phyloP scores from a whole-genome alignment of 176 grass and related monocot species.

The Aegilops speltoides region DNA sequence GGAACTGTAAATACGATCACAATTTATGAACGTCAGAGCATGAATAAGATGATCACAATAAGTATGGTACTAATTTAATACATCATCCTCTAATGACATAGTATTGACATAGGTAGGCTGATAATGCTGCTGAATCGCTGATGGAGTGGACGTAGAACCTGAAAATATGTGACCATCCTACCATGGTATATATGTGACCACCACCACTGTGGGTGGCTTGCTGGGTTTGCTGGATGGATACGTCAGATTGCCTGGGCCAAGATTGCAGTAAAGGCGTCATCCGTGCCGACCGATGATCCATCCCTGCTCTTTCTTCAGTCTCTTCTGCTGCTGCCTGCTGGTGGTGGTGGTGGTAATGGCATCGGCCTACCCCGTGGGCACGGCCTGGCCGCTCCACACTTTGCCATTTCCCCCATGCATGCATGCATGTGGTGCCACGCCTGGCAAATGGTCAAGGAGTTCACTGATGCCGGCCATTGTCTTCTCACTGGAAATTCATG shows the following conservation, averaged over 20 bases:
- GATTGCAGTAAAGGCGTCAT: conserved; percentile 16
- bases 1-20: no score
- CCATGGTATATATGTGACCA: background rate
- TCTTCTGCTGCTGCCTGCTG: background rate
- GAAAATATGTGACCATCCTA: background rate
- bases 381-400: background rate
- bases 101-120: no score
- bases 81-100: no score
- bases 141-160: no score
- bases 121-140: no score
- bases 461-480: background rate
- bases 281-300: background rate
- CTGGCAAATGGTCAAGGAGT: background rate
- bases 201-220: background rate
- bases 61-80: no score
- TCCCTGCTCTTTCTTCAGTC: background rate
- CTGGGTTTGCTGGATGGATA: background rate
- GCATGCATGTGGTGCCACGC: background rate
- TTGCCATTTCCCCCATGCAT: background rate
- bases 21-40: no score
- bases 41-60: no score
- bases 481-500: no score
- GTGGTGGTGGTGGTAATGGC: background rate
- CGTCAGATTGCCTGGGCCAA: background rate
- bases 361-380: background rate